A percentile compares a stretch with the other conserved stretches of the same genome.
phyloP scores from a whole-genome alignment of 176 grass and related monocot species.

The Carex cristatella region DNA sequence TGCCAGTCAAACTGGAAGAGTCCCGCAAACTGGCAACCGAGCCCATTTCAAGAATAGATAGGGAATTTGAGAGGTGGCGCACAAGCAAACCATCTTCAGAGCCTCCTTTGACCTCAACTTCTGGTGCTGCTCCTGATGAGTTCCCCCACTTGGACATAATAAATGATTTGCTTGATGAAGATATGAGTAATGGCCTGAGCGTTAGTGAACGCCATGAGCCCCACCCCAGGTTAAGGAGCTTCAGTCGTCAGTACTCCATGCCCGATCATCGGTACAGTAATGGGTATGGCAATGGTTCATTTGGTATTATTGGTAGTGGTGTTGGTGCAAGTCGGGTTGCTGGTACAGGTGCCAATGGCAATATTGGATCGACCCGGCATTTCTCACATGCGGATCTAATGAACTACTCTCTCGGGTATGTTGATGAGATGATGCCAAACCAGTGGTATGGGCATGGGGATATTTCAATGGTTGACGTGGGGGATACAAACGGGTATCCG shows the following conservation, averaged over 20 bases:
- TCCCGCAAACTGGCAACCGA: conserved; percentile 17
- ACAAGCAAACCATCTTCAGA: conserved; percentile 18
- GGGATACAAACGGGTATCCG: conserved; percentile 46
- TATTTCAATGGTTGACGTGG: conserved; percentile 31
- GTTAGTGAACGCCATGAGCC: conserved; percentile 30
- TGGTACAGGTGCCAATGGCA: conserved; percentile 26
- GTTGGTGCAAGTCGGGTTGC: conserved; percentile 38
- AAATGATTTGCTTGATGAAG: conserved; percentile 88
- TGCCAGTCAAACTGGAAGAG: conserved; percentile 32
- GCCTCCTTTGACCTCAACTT: conserved; percentile 49
- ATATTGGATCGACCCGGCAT: conserved; percentile 31
- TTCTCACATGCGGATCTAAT: conserved; percentile 58
- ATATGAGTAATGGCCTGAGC: conserved; percentile 29
- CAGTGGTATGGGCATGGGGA: conserved; percentile 48
- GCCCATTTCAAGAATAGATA: conserved; percentile 25
- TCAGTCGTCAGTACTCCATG: conserved; percentile 65
- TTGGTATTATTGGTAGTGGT: conserved; percentile 40
- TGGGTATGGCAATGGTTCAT: conserved; percentile 32
- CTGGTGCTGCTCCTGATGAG: conserved; percentile 59
- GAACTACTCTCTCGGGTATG: conserved; percentile 36
- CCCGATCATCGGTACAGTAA: conserved; percentile 40
- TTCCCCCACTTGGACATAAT: conserved; percentile 99
- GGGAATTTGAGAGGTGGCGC: conserved; percentile 49
- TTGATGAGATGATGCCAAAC: conserved; percentile 51
- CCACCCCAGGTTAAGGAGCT: conserved; percentile 22